Evolutionary conservation across 192 early-diverging fungal genomes (phyloP).

Genomic region (Anaeromyces robustus): DNA sequence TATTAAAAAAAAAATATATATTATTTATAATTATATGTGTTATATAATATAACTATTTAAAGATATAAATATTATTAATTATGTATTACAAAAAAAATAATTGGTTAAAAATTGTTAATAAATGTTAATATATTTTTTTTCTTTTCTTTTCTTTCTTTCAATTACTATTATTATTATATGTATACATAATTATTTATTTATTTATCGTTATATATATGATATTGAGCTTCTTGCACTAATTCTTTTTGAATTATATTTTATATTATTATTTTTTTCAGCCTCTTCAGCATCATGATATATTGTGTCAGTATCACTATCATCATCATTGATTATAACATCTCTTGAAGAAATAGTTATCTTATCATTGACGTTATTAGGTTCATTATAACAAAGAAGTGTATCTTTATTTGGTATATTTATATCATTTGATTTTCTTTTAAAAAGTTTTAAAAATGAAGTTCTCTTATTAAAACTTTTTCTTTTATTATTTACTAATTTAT

Average conservation of each 20-base stretch:
- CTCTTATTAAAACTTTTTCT: neutral
- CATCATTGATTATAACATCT: neutral
- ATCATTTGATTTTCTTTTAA: neutral
- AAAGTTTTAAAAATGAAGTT: neutral
- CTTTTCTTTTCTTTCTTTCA: neutral
- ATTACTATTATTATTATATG: too few relatives aligned
- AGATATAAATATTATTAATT: too few relatives aligned
- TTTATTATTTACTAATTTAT: too few relatives aligned
- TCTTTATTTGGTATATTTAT: neutral
- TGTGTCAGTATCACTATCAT: neutral
- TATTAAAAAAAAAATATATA: too few relatives aligned
- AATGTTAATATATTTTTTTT: too few relatives aligned
- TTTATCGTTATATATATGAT: neutral
- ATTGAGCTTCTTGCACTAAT: neutral
- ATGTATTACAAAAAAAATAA: too few relatives aligned
- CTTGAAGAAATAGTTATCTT: neutral
- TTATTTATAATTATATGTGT: too few relatives aligned
- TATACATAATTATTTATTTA: too few relatives aligned
- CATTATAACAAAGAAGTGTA: neutral
- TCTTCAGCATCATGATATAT: neutral
- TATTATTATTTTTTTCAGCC: neutral
- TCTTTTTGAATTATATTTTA: neutral
- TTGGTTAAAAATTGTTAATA: too few relatives aligned
- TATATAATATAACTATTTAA: too few relatives aligned
- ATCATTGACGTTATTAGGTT: neutral